Base-by-base conservation (phyloP, 108 stramenopile species). In the Skeletonema menzelii region DNA sequence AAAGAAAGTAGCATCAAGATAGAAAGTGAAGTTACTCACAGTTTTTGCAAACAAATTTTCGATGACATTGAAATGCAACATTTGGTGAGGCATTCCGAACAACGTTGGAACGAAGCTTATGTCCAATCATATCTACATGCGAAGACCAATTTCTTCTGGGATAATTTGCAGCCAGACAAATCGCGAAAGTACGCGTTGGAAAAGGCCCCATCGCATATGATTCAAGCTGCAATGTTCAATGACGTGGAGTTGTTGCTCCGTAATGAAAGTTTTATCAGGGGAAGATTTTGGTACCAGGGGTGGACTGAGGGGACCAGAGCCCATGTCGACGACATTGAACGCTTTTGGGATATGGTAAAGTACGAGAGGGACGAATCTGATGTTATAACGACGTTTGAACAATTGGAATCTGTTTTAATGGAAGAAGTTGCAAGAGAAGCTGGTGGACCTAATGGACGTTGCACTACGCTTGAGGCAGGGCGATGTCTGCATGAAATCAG, bases 401-500 rank as follows among this genome's bases (percentile, higher is more conserved):
- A 63, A 42, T 49, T 77, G 15, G 77, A 77, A 35, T 34, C 56
- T 26, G 49, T 77, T 28, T 28, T 77, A 19, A 65, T 57, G 56
- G 69, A 77, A 19, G 67, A 70, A 30, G 64, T 77, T 17, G 28
- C 60, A 34, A 65, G 64, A 61, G 58, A 70, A 49, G 27, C 14
- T 24, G 34, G 34, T 32, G 55, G 67, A 1, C 37, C 69, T 10
- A 55, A 57, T 32, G 64, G 77, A 31, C 30, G 37, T 24, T 70
- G 47, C 28, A 72, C 77, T 49, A 73, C 75, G 28, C 65, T 86
- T 4, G 91, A 92, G 40, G 82, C 88, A 26, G 91, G 77, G 11
- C 76, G 87, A 47, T 77, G 84, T 53, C 88, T 88, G 49, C 85
- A 87, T 63, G 88, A 88, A 57, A 87, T 92, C 63, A 86, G 86